Evolutionary conservation across 1,284 basidiomycete species (phyloP).

Genomic region (Ceratobasidium sp.): DNA sequence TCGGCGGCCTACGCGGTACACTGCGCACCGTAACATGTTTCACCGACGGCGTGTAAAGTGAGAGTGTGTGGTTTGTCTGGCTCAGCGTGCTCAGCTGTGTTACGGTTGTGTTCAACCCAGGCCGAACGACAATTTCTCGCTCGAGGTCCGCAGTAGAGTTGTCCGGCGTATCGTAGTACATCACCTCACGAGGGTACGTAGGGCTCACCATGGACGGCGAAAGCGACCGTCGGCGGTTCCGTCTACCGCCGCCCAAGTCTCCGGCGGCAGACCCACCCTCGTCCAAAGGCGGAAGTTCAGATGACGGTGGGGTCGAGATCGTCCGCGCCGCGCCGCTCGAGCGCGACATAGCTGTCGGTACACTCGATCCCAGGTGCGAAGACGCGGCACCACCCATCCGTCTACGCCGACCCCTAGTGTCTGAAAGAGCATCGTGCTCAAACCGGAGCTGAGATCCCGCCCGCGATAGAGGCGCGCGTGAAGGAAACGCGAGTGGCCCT

Average conservation of each 20-base stretch:
- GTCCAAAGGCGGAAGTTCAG: conserved; percentile 44
- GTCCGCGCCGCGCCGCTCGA: conserved; percentile 45
- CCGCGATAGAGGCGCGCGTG: conserved; percentile 25
- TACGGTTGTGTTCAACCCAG: conserved; percentile 74
- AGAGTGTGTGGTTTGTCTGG: conserved; percentile 88
- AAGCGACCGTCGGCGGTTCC: conserved; percentile 40
- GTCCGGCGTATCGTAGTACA: conserved; percentile 44
- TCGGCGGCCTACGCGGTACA: conserved; percentile 69
- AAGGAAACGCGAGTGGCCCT: neutral
- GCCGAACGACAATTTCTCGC: conserved; percentile 71
- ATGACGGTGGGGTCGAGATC: conserved; percentile 48
- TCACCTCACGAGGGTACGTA: conserved; percentile 43
- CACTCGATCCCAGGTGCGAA: conserved; percentile 15
- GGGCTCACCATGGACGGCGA: conserved; percentile 43
- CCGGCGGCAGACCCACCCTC: conserved; percentile 35
- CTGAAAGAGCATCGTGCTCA: neutral
- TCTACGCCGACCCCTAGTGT: neutral
- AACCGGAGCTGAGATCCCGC: conserved; percentile 9
- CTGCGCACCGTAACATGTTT: conserved; percentile 91
- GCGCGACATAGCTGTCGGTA: conserved; percentile 36
- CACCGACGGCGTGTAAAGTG: conserved; percentile 87
- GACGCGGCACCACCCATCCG: conserved; percentile 49
- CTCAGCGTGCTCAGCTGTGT: conserved; percentile 85
- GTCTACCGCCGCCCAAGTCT: too few species aligned
- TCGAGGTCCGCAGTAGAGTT: conserved; percentile 49